Percentiles rank a stretch among this genome's conserved stretches.
These are phyloP conservation scores for Dittrichia graveolens DNA, from an alignment of 129 eudicot genomes.

Conservation along the genomic window DNA sequence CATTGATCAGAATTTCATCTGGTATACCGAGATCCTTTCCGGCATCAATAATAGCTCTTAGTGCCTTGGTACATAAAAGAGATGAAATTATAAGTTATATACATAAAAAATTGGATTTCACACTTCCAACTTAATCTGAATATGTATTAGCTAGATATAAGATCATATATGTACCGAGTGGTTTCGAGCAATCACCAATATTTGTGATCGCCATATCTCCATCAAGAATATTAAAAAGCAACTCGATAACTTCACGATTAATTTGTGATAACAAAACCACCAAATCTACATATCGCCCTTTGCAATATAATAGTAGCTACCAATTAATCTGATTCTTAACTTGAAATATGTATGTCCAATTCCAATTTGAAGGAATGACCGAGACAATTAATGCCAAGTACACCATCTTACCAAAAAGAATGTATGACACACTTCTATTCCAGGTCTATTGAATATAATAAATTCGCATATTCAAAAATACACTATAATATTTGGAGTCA, in stretches of 20 bases:
- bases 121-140: background rate
- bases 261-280: constrained; percentile 64
- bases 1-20: constrained; percentile 93
- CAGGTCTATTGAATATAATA: constrained; percentile 58
- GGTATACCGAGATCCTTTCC: constrained; percentile 83
- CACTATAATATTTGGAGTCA: background rate
- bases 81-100: background rate
- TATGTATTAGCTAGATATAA: background rate
- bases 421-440: constrained; percentile 91
- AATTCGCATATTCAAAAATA: constrained; percentile 22
- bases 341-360: constrained; percentile 85
- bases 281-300: constrained; percentile 92
- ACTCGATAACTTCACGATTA: constrained; percentile 51
- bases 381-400: constrained; percentile 90
- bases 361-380: constrained; percentile 76
- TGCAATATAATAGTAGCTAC: constrained; percentile 82
- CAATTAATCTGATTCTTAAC: constrained; percentile 96
- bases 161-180: constrained; percentile 55
- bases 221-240: constrained; percentile 73
- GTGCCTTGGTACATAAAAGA: constrained; percentile 34
- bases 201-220: constrained; percentile 73
- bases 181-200: constrained; percentile 82
- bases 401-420: constrained; percentile 99
- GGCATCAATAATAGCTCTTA: constrained; percentile 58
- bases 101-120: background rate